Conservation (phyloP, 2,329 filamentous ascomycete species). For the Orbilia quercus region DNA sequence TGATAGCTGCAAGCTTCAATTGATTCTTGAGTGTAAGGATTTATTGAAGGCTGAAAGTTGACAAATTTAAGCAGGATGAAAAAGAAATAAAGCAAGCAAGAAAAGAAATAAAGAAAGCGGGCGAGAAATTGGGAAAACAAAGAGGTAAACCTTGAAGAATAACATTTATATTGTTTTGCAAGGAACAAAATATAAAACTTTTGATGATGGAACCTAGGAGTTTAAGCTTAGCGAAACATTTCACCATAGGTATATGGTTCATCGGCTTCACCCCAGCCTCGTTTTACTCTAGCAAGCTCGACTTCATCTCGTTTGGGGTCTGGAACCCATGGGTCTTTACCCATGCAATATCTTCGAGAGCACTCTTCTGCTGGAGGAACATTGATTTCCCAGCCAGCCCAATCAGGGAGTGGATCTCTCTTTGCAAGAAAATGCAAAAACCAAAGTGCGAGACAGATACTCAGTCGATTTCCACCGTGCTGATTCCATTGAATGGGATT, state of each 20-base stretch:
- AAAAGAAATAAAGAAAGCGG: neutral
- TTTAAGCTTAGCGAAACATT: slow-evolving; percentile 40
- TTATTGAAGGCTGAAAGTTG: neutral
- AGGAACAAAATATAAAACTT: neutral
- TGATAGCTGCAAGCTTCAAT: neutral
- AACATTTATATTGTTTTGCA: no score
- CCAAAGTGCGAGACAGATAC: slow-evolving; percentile 49
- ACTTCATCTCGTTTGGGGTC: slow-evolving; percentile 53
- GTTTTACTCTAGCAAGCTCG: slow-evolving; percentile 51
- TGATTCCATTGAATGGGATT: slow-evolving; percentile 55
- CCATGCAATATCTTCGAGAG: slow-evolving; percentile 51
- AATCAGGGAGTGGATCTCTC: slow-evolving; percentile 44
- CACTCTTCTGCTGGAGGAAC: slow-evolving; percentile 48
- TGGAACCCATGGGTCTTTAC: slow-evolving; percentile 51
- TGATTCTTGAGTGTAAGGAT: no score
- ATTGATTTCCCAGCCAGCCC: slow-evolving; percentile 47
- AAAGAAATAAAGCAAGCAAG: neutral
- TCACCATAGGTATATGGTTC: slow-evolving; percentile 53
- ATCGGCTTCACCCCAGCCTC: slow-evolving; percentile 52
- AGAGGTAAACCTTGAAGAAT: no score
- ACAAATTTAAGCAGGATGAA: neutral
- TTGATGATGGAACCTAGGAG: neutral
- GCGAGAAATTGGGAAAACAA: neutral
- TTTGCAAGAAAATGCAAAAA: slow-evolving; percentile 50
- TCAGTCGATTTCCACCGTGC: slow-evolving; percentile 40